A percentile compares a stretch with the other conserved stretches of the same genome.
These are phyloP conservation scores for Eucalyptus pumila DNA, from an alignment of 345 rosid species.

Conservation along the genomic window DNA sequence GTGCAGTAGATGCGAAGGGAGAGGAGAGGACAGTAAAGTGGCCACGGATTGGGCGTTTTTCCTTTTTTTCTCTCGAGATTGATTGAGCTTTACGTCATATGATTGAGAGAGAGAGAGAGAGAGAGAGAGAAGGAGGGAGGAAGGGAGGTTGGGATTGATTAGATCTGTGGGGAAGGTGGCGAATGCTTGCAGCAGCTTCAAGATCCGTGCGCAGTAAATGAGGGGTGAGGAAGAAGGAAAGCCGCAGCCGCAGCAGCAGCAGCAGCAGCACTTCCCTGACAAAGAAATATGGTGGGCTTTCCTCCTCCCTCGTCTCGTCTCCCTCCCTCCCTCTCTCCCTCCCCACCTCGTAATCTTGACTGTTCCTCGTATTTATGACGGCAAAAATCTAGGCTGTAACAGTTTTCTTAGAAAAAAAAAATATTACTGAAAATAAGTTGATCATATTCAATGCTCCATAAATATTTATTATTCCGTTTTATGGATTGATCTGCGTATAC, in stretches of 20 bases:
- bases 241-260: neutral
- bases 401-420: neutral
- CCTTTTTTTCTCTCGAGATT: neutral
- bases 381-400: neutral
- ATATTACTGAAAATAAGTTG: neutral
- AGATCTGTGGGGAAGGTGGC: neutral
- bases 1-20: slow-evolving; percentile 1
- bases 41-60: neutral
- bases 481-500: no score
- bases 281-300: neutral
- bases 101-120: neutral
- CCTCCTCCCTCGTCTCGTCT: neutral
- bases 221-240: neutral
- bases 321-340: neutral
- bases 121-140: neutral
- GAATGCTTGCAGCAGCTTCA: neutral
- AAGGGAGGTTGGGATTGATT: neutral
- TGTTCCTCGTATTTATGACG: neutral
- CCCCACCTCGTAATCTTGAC: neutral
- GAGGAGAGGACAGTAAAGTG: neutral
- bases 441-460: neutral
- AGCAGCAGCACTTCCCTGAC: neutral
- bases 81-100: neutral
- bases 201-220: neutral
- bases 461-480: neutral